Conservation (phyloP, 1,284 basidiomycete species). For the Stygiomarasmius scandens region DNA sequence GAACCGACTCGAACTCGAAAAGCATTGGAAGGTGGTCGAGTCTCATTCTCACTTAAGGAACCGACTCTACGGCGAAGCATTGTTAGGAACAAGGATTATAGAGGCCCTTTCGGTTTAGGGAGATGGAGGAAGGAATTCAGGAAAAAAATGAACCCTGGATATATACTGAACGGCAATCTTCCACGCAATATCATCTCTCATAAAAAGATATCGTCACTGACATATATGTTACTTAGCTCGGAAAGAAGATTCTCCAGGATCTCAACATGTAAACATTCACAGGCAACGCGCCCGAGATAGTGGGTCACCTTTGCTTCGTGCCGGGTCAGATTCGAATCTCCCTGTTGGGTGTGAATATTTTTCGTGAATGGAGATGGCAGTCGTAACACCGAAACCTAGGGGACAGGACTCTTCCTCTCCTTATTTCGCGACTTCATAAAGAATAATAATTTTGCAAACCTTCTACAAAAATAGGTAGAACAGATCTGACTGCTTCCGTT, state of each 20-base stretch:
- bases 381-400: not conserved
- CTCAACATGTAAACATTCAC: not conserved
- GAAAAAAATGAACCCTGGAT: constrained; percentile 1
- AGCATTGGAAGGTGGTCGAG: constrained; percentile 11
- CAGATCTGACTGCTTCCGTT: no score
- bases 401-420: no score
- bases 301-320: not conserved
- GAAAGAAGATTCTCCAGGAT: not conserved
- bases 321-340: not conserved
- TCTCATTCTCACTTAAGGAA: constrained; percentile 10
- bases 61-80: constrained; percentile 17
- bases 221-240: not conserved
- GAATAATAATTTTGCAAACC: no score
- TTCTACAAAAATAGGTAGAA: no score
- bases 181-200: not conserved
- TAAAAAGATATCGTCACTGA: not conserved
- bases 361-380: no score
- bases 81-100: constrained; percentile 4
- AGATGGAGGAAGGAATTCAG: not conserved
- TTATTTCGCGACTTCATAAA: no score
- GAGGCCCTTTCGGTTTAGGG: not conserved
- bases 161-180: not conserved
- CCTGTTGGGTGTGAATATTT: not conserved
- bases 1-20: not conserved
- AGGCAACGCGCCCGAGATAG: not conserved